Conservation (phyloP, 495 filamentous ascomycete genomes). For the Penicillium steckii region DNA sequence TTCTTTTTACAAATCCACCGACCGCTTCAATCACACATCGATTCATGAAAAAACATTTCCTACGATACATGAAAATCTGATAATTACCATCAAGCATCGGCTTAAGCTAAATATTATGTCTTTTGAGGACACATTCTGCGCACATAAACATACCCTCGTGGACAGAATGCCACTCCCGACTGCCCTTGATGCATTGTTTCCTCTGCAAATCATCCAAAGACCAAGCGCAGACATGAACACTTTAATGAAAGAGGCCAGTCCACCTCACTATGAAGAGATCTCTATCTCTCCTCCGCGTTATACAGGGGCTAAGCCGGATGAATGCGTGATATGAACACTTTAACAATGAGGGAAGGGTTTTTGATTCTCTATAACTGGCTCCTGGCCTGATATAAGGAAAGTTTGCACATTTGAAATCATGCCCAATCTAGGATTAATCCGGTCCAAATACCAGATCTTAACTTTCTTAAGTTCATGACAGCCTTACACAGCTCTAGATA, state of each 20-base stretch:
- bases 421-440: no score
- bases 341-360: not conserved
- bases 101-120: slow-evolving; percentile 5
- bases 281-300: slow-evolving; percentile 6
- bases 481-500: no score
- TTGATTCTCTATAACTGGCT: no score
- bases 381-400: no score
- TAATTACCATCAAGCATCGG: slow-evolving; percentile 5
- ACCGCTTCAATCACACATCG: not conserved
- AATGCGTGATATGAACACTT: no score
- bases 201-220: not conserved
- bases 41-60: not conserved
- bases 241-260: not conserved
- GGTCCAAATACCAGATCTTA: no score
- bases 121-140: slow-evolving; percentile 5
- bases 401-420: no score
- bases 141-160: slow-evolving; percentile 1
- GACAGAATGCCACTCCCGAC: slow-evolving; percentile 2
- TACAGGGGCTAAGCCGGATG: no score
- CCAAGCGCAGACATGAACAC: not conserved
- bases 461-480: no score
- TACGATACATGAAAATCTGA: not conserved
- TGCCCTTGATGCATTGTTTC: slow-evolving; percentile 3
- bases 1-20: not conserved
- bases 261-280: slow-evolving; percentile 5